A percentile compares a stretch with the other conserved stretches of the same genome.
These are phyloP conservation scores for Lachancea fermentati DNA, from an alignment of 805 yeast genomes.

Conservation along the genomic window DNA sequence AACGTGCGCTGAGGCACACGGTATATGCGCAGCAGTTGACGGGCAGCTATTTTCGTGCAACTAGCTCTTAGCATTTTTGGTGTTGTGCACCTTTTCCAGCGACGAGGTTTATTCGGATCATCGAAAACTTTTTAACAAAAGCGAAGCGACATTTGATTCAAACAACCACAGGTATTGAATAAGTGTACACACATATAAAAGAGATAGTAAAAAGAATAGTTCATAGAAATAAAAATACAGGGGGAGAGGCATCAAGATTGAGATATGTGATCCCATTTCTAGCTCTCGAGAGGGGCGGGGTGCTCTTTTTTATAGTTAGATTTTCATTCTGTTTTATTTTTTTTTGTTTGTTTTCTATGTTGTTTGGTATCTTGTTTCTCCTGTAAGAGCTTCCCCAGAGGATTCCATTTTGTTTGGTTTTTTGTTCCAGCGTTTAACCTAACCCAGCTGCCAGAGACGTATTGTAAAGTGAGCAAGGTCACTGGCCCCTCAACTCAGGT, in stretches of 20 bases:
- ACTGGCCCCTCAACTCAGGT: conserved; percentile 33
- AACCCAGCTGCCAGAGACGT: not conserved
- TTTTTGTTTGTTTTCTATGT: not conserved
- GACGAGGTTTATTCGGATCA: no score
- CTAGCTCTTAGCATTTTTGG: not conserved
- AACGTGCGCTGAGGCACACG: not conserved
- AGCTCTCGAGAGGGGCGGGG: no score
- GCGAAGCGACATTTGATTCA: not conserved
- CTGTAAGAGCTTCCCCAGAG: no score
- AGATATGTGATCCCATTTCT: no score
- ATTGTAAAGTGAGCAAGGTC: not conserved
- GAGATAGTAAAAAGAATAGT: not conserved
- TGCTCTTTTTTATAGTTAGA: not conserved
- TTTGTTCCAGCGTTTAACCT: no score
- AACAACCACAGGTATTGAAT: not conserved
- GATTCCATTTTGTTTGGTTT: not conserved
- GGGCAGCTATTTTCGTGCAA: not conserved
- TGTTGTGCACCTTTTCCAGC: not conserved
- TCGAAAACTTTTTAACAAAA: not conserved
- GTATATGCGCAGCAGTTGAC: not conserved
- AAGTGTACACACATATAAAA: not conserved
- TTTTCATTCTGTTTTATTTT: not conserved
- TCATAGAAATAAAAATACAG: not conserved
- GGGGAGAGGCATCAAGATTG: not conserved
- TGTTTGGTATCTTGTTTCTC: no score